These are phyloP conservation scores for Suhomyces terraborum DNA, from an alignment of 1,139 yeast genomes.

Conservation along the genomic window DNA sequence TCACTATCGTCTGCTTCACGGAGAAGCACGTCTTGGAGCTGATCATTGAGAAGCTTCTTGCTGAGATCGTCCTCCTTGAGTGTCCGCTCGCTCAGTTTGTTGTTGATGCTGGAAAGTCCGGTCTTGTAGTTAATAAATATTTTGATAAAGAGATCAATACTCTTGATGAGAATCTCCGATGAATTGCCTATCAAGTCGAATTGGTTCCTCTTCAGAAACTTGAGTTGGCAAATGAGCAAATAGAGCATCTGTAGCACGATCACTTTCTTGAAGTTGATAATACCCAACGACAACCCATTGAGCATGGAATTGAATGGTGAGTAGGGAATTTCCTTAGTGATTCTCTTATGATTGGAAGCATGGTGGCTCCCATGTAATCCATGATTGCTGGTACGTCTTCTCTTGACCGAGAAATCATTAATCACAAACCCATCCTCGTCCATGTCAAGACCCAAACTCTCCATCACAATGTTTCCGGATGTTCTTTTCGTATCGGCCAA, in stretches of 20 bases:
- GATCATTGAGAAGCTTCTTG: slow-evolving; percentile 43
- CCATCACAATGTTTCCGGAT: slow-evolving; percentile 19
- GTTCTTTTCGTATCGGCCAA: slow-evolving; percentile 12
- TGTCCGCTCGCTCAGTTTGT: slow-evolving; percentile 19
- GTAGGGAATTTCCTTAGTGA: slow-evolving; percentile 33
- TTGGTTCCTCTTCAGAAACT: slow-evolving; percentile 31
- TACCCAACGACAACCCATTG: slow-evolving; percentile 49
- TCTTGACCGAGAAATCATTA: slow-evolving; percentile 47
- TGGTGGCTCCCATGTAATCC: slow-evolving; percentile 10
- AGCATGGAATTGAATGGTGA: slow-evolving; percentile 49
- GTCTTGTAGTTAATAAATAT: slow-evolving; percentile 44
- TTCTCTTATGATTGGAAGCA: slow-evolving; percentile 15
- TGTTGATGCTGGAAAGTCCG: slow-evolving; percentile 16
- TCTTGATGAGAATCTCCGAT: slow-evolving; percentile 27
- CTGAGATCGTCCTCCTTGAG: slow-evolving; percentile 42
- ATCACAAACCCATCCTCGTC: slow-evolving; percentile 53
- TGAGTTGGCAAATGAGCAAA: slow-evolving; percentile 43
- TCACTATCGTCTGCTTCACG: slow-evolving; percentile 41
- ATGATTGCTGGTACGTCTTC: slow-evolving; percentile 27
- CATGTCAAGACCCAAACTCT: slow-evolving; percentile 24
- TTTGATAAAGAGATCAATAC: slow-evolving; percentile 41
- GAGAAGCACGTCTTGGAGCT: slow-evolving; percentile 42
- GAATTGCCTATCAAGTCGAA: slow-evolving; percentile 26
- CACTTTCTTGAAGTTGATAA: slow-evolving; percentile 48
- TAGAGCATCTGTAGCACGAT: slow-evolving; percentile 49